Evolutionary conservation across 208 protist species (phyloP).

Genomic region (Crithidia thermophila): DNA sequence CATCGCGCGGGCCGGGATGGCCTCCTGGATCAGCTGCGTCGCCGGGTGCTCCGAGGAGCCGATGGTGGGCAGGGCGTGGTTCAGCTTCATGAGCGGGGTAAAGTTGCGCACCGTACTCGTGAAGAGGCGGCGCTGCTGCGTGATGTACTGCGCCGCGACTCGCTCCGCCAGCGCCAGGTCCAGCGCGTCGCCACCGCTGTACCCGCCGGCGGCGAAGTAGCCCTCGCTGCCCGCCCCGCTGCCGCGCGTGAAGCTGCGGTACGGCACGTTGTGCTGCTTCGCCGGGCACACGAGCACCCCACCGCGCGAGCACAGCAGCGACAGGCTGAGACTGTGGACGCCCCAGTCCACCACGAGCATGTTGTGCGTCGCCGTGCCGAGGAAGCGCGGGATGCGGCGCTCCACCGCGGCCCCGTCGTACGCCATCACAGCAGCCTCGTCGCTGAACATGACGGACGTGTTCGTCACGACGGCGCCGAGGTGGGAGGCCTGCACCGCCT

Average conservation of each 20-base stretch:
- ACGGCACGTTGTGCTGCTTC: slow-evolving; percentile 29
- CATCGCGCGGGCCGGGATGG: slow-evolving; percentile 74
- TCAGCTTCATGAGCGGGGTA: slow-evolving; percentile 28
- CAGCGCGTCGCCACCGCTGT: slow-evolving; percentile 68
- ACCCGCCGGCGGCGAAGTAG: slow-evolving; percentile 25
- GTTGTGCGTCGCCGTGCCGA: slow-evolving; percentile 26
- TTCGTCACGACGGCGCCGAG: slow-evolving; percentile 50
- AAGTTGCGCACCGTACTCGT: slow-evolving; percentile 41
- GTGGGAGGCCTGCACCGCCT: slow-evolving; percentile 71
- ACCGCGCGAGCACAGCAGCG: slow-evolving; percentile 48
- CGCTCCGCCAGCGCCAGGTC: slow-evolving; percentile 67
- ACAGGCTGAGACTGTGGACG: slow-evolving; percentile 63
- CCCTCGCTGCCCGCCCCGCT: slow-evolving; percentile 9
- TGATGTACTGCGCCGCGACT: slow-evolving; percentile 76
- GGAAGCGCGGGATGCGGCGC: slow-evolving; percentile 32
- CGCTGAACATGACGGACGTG: slow-evolving; percentile 68
- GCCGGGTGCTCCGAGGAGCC: slow-evolving; percentile 28
- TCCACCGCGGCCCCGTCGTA: slow-evolving; percentile 45
- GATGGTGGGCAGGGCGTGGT: slow-evolving; percentile 23
- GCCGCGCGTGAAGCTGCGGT: slow-evolving; percentile 37
- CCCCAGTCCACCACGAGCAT: slow-evolving; percentile 89
- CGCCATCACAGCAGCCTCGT: slow-evolving; percentile 68
- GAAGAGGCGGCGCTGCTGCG: slow-evolving; percentile 69
- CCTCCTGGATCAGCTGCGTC: slow-evolving; percentile 43
- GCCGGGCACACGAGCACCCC: slow-evolving; percentile 50